A percentile compares a stretch with the other conserved stretches of the same genome.
phyloP scores from a whole-genome alignment of 306 rosid genomes.

The Prunus salicina region DNA sequence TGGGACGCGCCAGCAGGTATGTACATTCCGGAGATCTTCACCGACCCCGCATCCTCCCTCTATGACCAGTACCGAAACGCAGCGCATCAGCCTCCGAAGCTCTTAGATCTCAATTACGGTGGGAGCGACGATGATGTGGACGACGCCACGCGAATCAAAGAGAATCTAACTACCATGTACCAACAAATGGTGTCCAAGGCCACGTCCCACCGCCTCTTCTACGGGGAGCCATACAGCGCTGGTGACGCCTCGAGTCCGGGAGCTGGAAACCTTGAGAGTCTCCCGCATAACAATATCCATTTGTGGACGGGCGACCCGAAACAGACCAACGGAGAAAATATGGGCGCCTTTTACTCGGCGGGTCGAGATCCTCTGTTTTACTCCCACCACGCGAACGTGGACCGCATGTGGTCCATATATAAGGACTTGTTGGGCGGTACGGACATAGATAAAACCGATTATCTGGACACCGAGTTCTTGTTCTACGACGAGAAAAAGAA shows the following conservation, averaged over 20 bases:
- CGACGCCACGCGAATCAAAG: neutral
- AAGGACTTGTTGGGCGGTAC: conserved; percentile 43
- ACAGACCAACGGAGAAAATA: conserved; percentile 48
- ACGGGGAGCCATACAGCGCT: conserved; percentile 47
- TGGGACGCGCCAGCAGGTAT: conserved; percentile 62
- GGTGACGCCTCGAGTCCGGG: conserved; percentile 57
- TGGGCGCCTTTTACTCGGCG: conserved; percentile 72
- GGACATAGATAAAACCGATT: conserved; percentile 40
- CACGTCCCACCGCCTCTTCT: conserved; percentile 37
- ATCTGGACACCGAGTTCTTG: conserved; percentile 60
- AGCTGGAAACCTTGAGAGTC: conserved; percentile 52
- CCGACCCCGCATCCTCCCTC: conserved; percentile 42
- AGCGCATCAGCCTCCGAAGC: conserved; percentile 50
- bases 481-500: conserved; percentile 68
- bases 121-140: neutral
- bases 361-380: conserved; percentile 71
- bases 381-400: conserved; percentile 63
- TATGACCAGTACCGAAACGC: conserved; percentile 44
- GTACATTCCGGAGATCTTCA: conserved; percentile 44
- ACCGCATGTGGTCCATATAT: conserved; percentile 72
- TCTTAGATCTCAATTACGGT: conserved; percentile 14
- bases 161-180: conserved; percentile 54
- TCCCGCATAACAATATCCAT: conserved; percentile 64
- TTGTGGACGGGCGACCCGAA: conserved; percentile 43
- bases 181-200: conserved; percentile 61